Base-by-base conservation (phyloP, 805 yeast genomes). In the Kluyveromyces starmeri region DNA sequence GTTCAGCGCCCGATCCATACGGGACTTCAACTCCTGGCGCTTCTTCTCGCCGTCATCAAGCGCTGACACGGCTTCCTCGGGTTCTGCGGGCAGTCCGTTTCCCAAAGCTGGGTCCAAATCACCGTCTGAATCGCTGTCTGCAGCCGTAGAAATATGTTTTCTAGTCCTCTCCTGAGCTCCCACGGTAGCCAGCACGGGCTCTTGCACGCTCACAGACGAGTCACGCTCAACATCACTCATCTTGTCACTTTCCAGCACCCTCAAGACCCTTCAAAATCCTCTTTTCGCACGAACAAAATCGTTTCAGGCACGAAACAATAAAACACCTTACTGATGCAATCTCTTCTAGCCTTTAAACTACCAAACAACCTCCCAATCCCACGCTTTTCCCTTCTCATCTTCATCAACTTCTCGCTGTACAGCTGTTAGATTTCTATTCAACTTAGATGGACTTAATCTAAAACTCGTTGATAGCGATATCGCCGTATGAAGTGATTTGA, bases 11-110 rank as follows among this genome's bases (percentile, higher is more conserved):
- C 76, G 74, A 44, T 81, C 92, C 63, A 92, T 71, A 47, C 70
- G 74, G 39, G 76, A 89, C 58, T 92, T 97, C 43, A 92, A 68
- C 43, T 73, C 76, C 43, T 85, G 71, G 51, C 94, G 76, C 52
- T 70, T 76, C 37, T 78, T 65, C 4, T 54, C 43, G 1, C 59
- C 41, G 22, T 50, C 57, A 35, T 53, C 54, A 7, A 42, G 31
- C n/a, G 22, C 26, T 10, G 19, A 13, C n/a, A 17, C 28, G 6
- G 19, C 10, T n/a, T 15, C 42, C 44, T 4, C 45, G 25, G 11
- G 44, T 50, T 26, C 58, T 48, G 10, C 41, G 44, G 15, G 29
- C 24, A n/a, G 27, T 38, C 37, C 40, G 11, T 34, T 37, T 3
- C 37, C 38, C 5, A 40, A 32, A 6, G 37, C 34, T 4, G 32